phyloP scores from a whole-genome alignment of 768 basidiomycete genomes.

The Panus rudis region DNA sequence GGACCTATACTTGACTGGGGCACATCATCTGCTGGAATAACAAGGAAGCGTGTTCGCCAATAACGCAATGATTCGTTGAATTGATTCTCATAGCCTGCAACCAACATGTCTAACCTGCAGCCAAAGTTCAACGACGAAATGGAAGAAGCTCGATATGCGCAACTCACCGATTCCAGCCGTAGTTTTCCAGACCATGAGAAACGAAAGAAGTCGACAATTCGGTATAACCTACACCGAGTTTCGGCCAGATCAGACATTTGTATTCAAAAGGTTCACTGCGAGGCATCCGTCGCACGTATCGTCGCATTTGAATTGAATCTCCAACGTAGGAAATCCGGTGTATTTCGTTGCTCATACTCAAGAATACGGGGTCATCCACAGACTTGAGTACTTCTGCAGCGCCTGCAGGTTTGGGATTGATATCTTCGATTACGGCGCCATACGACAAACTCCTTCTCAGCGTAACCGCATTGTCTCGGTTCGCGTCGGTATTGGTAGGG shows the following conservation, averaged over 20 bases:
- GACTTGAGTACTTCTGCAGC: constrained; percentile 58
- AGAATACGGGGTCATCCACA: constrained; percentile 69
- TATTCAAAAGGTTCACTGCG: constrained; percentile 64
- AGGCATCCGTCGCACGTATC: constrained; percentile 74
- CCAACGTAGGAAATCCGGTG: constrained; percentile 88
- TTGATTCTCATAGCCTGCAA: constrained; percentile 74
- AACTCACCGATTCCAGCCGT: constrained; percentile 77
- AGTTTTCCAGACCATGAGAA: constrained; percentile 74
- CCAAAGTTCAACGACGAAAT: neutral
- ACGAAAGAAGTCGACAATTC: constrained; percentile 68
- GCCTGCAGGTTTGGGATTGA: constrained; percentile 49
- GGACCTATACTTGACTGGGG: constrained; percentile 50
- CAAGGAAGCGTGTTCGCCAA: constrained; percentile 90
- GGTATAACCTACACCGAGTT: constrained; percentile 81
- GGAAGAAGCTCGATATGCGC: neutral
- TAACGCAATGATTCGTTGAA: constrained; percentile 81
- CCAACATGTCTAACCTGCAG: constrained; percentile 73
- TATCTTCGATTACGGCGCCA: constrained; percentile 40
- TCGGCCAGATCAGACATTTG: constrained; percentile 91
- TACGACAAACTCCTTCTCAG: constrained; percentile 52
- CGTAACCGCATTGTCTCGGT: constrained; percentile 25
- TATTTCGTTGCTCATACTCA: constrained; percentile 94
- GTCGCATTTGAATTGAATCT: constrained; percentile 82
- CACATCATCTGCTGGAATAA: constrained; percentile 79
- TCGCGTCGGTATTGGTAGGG: constrained; percentile 25